Evolutionary conservation across 2,329 filamentous ascomycete species (phyloP).

Genomic region (Colletotrichum sp.): DNA sequence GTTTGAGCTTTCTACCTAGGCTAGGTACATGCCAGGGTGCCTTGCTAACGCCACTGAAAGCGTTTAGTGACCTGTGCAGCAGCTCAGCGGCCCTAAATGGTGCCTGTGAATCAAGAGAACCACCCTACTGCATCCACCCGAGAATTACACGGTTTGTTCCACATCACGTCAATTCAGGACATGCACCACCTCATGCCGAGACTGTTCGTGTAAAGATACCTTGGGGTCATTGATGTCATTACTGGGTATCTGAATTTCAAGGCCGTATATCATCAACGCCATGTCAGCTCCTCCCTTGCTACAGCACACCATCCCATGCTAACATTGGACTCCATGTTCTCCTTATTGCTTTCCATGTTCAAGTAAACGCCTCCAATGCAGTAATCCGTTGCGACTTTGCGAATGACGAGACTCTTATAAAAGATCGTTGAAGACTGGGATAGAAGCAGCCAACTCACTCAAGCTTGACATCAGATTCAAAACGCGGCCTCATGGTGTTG

Average conservation of each 20-base stretch:
- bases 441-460: background rate
- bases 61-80: background rate
- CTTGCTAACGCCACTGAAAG: background rate
- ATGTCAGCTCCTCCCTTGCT: background rate
- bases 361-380: conserved; percentile 4
- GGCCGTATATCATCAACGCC: conserved; percentile 16
- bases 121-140: background rate
- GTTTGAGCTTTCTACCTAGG: background rate
- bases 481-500: conserved; percentile 20
- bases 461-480: conserved; percentile 15
- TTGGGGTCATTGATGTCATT: background rate
- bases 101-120: background rate
- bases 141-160: background rate
- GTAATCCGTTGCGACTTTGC: background rate
- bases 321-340: background rate
- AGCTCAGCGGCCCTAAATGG: background rate
- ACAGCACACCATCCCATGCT: background rate
- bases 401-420: background rate
- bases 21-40: background rate
- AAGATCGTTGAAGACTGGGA: background rate
- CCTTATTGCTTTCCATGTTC: background rate
- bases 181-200: background rate
- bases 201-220: background rate
- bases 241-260: conserved; percentile 13
- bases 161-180: background rate